phyloP scores from a whole-genome alignment of 352 stramenopile species.

The Phytopythium aichiense region DNA sequence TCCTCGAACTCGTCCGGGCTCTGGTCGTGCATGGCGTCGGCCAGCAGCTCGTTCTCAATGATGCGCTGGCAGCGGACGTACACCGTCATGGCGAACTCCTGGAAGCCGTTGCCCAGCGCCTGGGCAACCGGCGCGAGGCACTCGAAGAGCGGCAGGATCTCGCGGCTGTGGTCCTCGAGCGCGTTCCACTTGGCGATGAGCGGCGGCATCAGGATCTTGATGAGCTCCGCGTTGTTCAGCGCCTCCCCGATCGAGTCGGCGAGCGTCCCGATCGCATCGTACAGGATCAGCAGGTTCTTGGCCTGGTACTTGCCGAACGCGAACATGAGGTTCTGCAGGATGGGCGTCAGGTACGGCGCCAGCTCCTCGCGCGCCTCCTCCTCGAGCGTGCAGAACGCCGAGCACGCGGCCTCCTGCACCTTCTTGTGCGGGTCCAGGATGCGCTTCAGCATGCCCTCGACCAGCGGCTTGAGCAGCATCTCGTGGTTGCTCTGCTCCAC shows the following conservation, averaged over 20 bases:
- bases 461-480: conserved; percentile 56
- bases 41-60: conserved; percentile 82
- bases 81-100: conserved; percentile 83
- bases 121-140: conserved; percentile 85
- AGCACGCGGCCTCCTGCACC: conserved; percentile 94
- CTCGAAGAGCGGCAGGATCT: conserved; percentile 88
- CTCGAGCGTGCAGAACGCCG: conserved; percentile 93
- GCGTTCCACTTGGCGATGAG: conserved; percentile 92
- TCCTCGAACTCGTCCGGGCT: conserved; percentile 76
- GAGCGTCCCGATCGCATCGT: conserved; percentile 95
- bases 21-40: conserved; percentile 75
- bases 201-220: conserved; percentile 91
- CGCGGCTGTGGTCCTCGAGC: conserved; percentile 69
- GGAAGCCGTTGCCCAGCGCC: conserved; percentile 81
- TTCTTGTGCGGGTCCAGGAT: conserved; percentile 93
- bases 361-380: conserved; percentile 93
- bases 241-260: conserved; percentile 91
- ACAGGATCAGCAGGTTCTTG: conserved; percentile 94
- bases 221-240: conserved; percentile 91
- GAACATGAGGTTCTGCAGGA: conserved; percentile 90
- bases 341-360: conserved; percentile 89
- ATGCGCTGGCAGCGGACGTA: conserved; percentile 79
- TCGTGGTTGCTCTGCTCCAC: conserved; percentile 90
- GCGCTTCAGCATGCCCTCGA: conserved; percentile 86
- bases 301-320: conserved; percentile 93